Conservation (phyloP, 108 stramenopile species). For the Skeletonema potamos region DNA sequence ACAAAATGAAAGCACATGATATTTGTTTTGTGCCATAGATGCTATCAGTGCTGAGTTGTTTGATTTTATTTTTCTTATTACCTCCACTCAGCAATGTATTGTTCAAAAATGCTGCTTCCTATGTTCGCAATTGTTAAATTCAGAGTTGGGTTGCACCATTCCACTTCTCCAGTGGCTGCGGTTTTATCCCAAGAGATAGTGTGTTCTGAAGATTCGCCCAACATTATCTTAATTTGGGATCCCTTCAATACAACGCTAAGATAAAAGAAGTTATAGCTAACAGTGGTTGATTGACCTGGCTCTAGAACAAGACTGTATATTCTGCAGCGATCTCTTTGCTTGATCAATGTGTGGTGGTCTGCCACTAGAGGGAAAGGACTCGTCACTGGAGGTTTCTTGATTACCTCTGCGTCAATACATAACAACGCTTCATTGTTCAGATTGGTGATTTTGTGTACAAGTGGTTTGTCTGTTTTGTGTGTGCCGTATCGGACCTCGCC, state of each 20-base stretch:
- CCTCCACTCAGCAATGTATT: constrained; percentile 71
- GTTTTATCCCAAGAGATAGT: constrained; percentile 29
- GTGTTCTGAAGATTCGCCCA: constrained; percentile 21
- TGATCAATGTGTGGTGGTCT: constrained; percentile 54
- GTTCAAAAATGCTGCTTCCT: constrained; percentile 44
- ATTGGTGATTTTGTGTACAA: constrained; percentile 72
- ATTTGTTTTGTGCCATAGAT: no score
- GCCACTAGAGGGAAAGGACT: constrained; percentile 42
- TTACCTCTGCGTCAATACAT: constrained; percentile 72
- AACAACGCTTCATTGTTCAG: constrained; percentile 43
- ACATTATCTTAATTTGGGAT: constrained; percentile 26
- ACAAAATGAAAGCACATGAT: no score
- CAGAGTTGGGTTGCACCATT: constrained; percentile 52
- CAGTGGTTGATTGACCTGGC: constrained; percentile 52
- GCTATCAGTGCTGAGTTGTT: no score
- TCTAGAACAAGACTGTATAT: constrained; percentile 61
- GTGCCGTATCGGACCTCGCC: constrained; percentile 58
- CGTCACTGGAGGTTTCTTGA: constrained; percentile 59
- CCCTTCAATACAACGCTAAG: constrained; percentile 48
- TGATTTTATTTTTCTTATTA: no score
- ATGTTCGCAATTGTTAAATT: constrained; percentile 46
- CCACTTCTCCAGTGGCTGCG: constrained; percentile 38
- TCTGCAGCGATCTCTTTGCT: constrained; percentile 54
- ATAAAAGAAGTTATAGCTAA: constrained; percentile 74
- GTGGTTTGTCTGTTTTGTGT: constrained; percentile 51